Base-by-base conservation (phyloP, 2,329 filamentous ascomycete genomes). In the Ceratocystis variospora region DNA sequence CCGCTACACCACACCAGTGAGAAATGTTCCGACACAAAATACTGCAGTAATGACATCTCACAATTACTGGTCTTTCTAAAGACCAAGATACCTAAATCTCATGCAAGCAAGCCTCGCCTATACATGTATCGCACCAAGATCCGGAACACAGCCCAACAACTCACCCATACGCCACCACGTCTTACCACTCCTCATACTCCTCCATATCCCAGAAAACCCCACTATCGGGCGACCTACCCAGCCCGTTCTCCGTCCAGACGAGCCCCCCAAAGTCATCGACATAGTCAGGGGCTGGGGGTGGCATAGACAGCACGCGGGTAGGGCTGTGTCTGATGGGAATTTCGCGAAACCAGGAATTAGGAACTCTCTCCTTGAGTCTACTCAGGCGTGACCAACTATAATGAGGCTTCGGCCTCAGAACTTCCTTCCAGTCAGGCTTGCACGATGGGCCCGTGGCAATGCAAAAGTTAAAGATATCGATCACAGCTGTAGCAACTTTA, bases 391-490 rank as follows among this genome's bases (percentile, higher is more conserved):
- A 33, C 53, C 25, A 31, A 25, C 53, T 22, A 31, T 59, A n/a
- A 22, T 59, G 3, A 17, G 25, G 25, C 28, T 59, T 59, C 2
- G 53, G 53, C n/a, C 15, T 17, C 53, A 33, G 15, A 10, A 63
- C 8, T 31, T 63, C 50, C 31, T 63, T 63, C 62, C 62, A 63
- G 62, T 37, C 45, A 15, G 28, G 33, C 31, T 37, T 63, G 62
- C 62, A 63, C 31, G 62, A 22, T 7, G 62, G 62, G 22, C 62
- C 62, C 8, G 45, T 63, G 45, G 62, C 62, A 28, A 63, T 31
- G 46, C 62, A 63, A 19, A 63, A 63, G 45, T 63, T 50, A 33
- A 53, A 2, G n/a, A 63, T 25, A 48, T 63, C 62, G 5, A 55
- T 1, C 28, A 63, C 62, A 5, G 44, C 41, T 5, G 45, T 50